Evolutionary conservation across 305 asterid species (phyloP).

Genomic region (Withania somnifera): DNA sequence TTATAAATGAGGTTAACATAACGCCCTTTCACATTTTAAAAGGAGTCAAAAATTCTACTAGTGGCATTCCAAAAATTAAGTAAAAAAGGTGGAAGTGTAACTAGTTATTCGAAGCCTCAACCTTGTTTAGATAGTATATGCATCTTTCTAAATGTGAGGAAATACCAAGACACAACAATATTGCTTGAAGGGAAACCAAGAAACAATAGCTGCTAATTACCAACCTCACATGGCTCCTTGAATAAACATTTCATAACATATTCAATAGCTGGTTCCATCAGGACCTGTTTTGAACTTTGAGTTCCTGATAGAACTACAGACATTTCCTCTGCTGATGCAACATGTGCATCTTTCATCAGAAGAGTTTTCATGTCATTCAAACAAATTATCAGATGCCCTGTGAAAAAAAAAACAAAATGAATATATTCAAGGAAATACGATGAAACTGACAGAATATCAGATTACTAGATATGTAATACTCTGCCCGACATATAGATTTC

Average conservation of each 20-base stretch:
- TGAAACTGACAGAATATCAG: not conserved
- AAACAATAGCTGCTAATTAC: constrained; percentile 9
- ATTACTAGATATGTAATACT: not conserved
- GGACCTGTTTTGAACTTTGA: constrained; percentile 30
- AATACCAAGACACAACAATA: not conserved
- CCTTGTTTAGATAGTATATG: not conserved
- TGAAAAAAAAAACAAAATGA: constrained; percentile 18
- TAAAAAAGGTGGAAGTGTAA: not conserved
- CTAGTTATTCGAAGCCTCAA: not conserved
- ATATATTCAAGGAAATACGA: not conserved
- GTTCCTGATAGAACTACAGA: constrained; percentile 30
- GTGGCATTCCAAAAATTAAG: not conserved
- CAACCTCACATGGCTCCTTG: constrained; percentile 59
- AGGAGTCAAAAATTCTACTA: not conserved
- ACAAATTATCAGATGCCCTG: constrained; percentile 67
- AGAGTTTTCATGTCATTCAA: constrained; percentile 55
- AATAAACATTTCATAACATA: constrained; percentile 50
- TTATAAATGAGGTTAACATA: not conserved
- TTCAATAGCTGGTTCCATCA: constrained; percentile 73
- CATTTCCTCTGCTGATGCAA: constrained; percentile 26
- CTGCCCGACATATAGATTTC: not conserved
- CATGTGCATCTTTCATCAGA: constrained; percentile 27
- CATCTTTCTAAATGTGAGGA: not conserved
- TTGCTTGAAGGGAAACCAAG: not conserved
- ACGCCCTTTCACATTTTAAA: not conserved